Evolutionary conservation across 2,329 filamentous ascomycete species (phyloP).

Genomic region (Pleurostoma richardsiae): DNA sequence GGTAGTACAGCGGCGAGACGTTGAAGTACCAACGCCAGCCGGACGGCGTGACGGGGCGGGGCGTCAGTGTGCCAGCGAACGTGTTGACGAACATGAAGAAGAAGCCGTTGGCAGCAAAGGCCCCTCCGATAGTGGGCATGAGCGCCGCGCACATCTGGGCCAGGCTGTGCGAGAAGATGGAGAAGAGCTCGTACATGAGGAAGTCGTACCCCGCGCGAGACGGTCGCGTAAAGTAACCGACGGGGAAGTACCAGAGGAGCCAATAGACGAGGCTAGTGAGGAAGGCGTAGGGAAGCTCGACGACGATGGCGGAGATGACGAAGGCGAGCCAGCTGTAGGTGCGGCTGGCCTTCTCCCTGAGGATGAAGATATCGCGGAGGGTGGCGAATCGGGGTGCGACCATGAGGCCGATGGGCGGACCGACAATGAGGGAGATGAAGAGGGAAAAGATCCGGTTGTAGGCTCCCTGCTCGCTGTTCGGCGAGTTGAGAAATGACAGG

Average conservation of each 20-base stretch:
- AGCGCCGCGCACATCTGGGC: slow-evolving; percentile 83
- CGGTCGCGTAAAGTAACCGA: slow-evolving; percentile 58
- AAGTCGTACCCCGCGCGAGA: background rate
- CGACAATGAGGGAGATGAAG: slow-evolving; percentile 73
- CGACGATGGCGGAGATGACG: slow-evolving; percentile 57
- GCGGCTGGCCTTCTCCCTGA: slow-evolving; percentile 69
- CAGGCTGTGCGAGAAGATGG: slow-evolving; percentile 69
- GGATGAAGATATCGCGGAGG: slow-evolving; percentile 62
- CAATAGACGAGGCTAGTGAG: slow-evolving; percentile 62
- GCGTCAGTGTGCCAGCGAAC: slow-evolving; percentile 70
- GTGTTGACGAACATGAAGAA: slow-evolving; percentile 66
- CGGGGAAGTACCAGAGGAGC: slow-evolving; percentile 65
- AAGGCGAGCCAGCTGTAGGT: slow-evolving; percentile 75
- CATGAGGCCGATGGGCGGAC: slow-evolving; percentile 70
- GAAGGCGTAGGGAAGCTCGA: slow-evolving; percentile 67
- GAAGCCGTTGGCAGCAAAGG: slow-evolving; percentile 65
- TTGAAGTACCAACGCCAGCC: slow-evolving; percentile 34
- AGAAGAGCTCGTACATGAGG: slow-evolving; percentile 68
- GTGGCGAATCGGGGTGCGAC: slow-evolving; percentile 67
- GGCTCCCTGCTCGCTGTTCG: slow-evolving; percentile 52
- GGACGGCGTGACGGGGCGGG: slow-evolving; percentile 20
- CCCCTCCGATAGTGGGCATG: slow-evolving; percentile 71
- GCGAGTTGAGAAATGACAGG: slow-evolving; percentile 65
- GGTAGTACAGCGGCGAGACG: slow-evolving; percentile 68
- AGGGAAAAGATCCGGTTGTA: slow-evolving; percentile 69